phyloP scores from a whole-genome alignment of 2,329 filamentous ascomycete genomes.

The Sporothrix pseudoabietina region DNA sequence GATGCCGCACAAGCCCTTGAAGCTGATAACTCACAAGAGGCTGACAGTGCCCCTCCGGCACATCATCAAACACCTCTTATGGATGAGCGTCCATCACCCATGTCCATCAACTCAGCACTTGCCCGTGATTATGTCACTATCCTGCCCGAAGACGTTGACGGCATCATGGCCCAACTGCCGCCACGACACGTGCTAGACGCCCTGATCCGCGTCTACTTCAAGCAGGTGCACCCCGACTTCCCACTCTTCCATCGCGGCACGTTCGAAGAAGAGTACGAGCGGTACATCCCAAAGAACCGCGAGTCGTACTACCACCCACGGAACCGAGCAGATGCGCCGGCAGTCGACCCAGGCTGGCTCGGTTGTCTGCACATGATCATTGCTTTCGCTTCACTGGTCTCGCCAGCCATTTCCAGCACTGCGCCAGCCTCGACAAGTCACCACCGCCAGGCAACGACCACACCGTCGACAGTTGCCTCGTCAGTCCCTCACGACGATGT shows the following conservation, averaged over 20 bases:
- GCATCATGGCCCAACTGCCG: slow-evolving; percentile 39
- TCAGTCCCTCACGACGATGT: background rate
- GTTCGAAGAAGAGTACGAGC: slow-evolving; percentile 24
- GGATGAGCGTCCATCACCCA: slow-evolving; percentile 36
- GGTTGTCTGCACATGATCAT: slow-evolving; percentile 24
- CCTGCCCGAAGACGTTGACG: slow-evolving; percentile 38
- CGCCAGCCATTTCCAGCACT: background rate
- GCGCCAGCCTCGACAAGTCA: background rate
- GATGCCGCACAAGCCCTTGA: slow-evolving; percentile 39
- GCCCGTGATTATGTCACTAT: slow-evolving; percentile 40
- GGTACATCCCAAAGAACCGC: background rate
- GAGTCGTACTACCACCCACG: slow-evolving; percentile 18
- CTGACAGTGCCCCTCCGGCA: background rate
- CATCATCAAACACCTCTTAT: background rate
- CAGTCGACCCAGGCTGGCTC: slow-evolving; percentile 16
- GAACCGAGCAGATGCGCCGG: background rate
- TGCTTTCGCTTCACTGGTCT: slow-evolving; percentile 13
- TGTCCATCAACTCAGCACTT: slow-evolving; percentile 38
- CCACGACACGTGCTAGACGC: slow-evolving; percentile 39
- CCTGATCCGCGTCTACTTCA: slow-evolving; percentile 44
- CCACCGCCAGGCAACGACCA: background rate
- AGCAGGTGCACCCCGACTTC: slow-evolving; percentile 39
- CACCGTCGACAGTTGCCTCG: background rate
- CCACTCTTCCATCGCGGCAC: slow-evolving; percentile 24
- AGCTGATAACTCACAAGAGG: slow-evolving; percentile 30